Evolutionary conservation across 2,329 filamentous ascomycete genomes (phyloP).

Genomic region (Pseudogymnoascus sp.): DNA sequence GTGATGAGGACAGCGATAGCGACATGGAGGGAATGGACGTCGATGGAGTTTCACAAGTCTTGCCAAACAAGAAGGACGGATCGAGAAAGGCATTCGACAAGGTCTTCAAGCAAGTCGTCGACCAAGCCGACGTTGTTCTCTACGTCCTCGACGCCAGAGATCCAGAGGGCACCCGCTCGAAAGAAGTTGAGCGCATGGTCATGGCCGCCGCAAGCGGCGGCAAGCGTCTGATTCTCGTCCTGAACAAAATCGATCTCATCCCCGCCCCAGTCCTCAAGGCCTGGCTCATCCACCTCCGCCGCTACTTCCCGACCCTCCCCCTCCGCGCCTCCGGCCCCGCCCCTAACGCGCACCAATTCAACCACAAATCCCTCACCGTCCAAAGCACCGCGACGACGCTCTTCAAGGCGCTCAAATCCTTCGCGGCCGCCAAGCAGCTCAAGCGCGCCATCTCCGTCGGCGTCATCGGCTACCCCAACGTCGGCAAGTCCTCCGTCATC

Average conservation of each 20-base stretch:
- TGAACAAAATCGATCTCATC: slow-evolving; percentile 94
- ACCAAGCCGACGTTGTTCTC: slow-evolving; percentile 80
- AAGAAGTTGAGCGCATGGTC: slow-evolving; percentile 81
- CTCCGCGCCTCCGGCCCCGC: slow-evolving; percentile 76
- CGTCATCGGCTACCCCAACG: slow-evolving; percentile 92
- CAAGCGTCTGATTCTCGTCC: slow-evolving; percentile 80
- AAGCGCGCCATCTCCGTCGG: slow-evolving; percentile 87
- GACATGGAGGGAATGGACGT: slow-evolving; percentile 38
- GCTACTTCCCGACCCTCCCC: slow-evolving; percentile 85
- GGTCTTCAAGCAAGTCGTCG: slow-evolving; percentile 87
- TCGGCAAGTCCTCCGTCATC: slow-evolving; percentile 94
- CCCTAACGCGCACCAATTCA: slow-evolving; percentile 81
- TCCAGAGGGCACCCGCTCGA: slow-evolving; percentile 81
- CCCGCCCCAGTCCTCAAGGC: slow-evolving; percentile 72
- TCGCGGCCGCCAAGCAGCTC: slow-evolving; percentile 70
- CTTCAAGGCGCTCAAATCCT: slow-evolving; percentile 84
- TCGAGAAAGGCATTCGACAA: slow-evolving; percentile 90
- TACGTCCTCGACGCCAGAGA: slow-evolving; percentile 92
- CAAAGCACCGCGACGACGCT: slow-evolving; percentile 78
- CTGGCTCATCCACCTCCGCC: slow-evolving; percentile 77
- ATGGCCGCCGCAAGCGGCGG: slow-evolving; percentile 78
- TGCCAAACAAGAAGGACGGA: slow-evolving; percentile 46
- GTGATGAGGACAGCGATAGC: slow-evolving; percentile 44
- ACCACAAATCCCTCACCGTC: slow-evolving; percentile 81
- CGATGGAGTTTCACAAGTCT: slow-evolving; percentile 41